Evolutionary conservation across 768 basidiomycete species (phyloP).

Genomic region (Pleurotus platypus): DNA sequence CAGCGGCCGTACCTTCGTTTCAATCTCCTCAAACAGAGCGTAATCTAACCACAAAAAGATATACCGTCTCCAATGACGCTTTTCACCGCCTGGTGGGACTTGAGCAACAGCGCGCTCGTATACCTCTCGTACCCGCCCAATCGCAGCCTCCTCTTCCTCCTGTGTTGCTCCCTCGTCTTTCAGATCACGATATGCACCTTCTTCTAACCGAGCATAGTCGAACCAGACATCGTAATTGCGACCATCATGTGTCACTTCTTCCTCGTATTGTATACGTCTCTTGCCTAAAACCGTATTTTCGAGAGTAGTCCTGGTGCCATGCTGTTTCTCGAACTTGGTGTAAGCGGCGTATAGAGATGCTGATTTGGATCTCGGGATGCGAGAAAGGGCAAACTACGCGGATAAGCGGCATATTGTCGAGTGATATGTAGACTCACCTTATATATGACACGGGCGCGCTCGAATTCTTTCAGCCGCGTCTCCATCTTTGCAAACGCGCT

Average conservation of each 20-base stretch:
- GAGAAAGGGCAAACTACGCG: conserved; percentile 85
- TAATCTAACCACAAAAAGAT: conserved; percentile 95
- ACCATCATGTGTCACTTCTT: conserved; percentile 87
- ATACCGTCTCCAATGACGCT: conserved; percentile 87
- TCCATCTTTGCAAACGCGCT: conserved; percentile 95
- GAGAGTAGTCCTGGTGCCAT: conserved; percentile 82
- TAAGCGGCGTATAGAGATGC: conserved; percentile 85
- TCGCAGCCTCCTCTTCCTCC: conserved; percentile 63
- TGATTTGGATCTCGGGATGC: conserved; percentile 91
- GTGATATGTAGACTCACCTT: conserved; percentile 57
- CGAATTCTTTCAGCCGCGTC: conserved; percentile 91
- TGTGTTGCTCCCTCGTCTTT: conserved; percentile 69
- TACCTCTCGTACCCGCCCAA: conserved; percentile 78
- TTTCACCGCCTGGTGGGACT: conserved; percentile 91
- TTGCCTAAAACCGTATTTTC: conserved; percentile 95
- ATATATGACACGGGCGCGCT: conserved; percentile 95
- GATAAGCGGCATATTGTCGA: background rate
- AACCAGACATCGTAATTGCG: conserved; percentile 99
- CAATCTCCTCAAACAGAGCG: conserved; percentile 95
- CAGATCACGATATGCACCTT: conserved; percentile 76
- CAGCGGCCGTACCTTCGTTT: conserved; percentile 65
- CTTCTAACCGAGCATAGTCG: conserved; percentile 91
- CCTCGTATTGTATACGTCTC: conserved; percentile 98
- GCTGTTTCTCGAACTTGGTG: conserved; percentile 98
- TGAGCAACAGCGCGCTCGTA: conserved; percentile 96